Evolutionary conservation across 352 stramenopile genomes (phyloP).

Genomic region (Globisporangium camurandrum): DNA sequence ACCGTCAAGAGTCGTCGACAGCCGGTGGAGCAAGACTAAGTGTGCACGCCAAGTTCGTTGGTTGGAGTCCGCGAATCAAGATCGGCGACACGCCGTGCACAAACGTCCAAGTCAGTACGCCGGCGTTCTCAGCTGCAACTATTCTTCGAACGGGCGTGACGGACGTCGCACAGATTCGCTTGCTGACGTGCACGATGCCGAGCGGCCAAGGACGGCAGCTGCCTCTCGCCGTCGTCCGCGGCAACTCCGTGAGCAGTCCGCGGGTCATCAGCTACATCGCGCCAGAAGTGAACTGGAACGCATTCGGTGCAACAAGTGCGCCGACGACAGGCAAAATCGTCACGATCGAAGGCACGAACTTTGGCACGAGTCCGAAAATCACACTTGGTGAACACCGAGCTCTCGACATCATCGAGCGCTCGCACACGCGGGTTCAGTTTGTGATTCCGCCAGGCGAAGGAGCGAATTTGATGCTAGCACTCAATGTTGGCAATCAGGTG

Average conservation of each 20-base stretch:
- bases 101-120: constrained; percentile 17
- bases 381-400: constrained; percentile 10
- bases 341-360: constrained; percentile 29
- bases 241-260: constrained; percentile 28
- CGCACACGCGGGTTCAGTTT: constrained; percentile 31
- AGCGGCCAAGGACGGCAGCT: constrained; percentile 39
- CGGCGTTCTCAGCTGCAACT: constrained; percentile 1
- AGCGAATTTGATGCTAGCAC: constrained; percentile 19
- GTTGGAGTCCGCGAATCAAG: constrained; percentile 26
- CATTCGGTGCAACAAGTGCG: constrained; percentile 18
- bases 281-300: constrained; percentile 30
- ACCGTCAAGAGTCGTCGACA: constrained; percentile 32
- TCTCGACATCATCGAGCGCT: constrained; percentile 16
- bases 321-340: constrained; percentile 38
- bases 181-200: constrained; percentile 35
- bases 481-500: constrained; percentile 40
- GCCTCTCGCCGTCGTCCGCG: constrained; percentile 23
- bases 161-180: constrained; percentile 23
- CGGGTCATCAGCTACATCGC: constrained; percentile 47
- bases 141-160: constrained; percentile 16
- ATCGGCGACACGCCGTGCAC: constrained; percentile 23
- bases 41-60: constrained; percentile 51
- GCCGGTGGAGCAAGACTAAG: constrained; percentile 32
- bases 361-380: constrained; percentile 30
- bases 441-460: constrained; percentile 45